Base-by-base conservation (phyloP, 768 basidiomycete species). In the Coprinellus micaceus region DNA sequence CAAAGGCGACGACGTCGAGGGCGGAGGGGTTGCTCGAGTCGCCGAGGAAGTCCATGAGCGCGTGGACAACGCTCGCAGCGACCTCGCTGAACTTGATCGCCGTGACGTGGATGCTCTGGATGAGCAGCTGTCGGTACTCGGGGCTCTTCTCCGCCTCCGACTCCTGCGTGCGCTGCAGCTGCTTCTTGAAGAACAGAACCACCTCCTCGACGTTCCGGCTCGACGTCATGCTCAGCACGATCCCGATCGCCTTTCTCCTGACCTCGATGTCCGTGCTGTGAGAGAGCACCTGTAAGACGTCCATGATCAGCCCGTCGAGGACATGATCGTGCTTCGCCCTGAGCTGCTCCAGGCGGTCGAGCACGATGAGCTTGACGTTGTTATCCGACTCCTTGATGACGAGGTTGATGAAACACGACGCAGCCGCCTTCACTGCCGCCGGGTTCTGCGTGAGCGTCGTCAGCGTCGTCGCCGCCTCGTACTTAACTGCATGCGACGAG, bases 41-140 rank as follows among this genome's bases (percentile, higher is more conserved):
- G 24, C 94, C 89, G 40, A 98, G 80, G 84, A 95, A 94, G 62
- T 94, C 90, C 89, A 94, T 90, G 46, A 94, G 76, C 0, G 90
- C 91, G 62, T 97, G 91, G 0, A 98, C 94, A 41, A 98, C 96
- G 59, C 86, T 94, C 1, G 92, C 91, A 4, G 97, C 96, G 15
- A 99, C 90, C 68, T 98, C 96, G 4, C 94, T 93, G 78, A 97
- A 98, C 64, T 89, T 91, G 77, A 98, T 88, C 2, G 97, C 95
- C 63, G 91, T 94, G 51, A 97, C 82, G 68, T 98, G 97, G 60
- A 98, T 99, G 26, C 91, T 94, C 69, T 98, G 95, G 62, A 99
- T 98, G 61, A 99, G 82, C 1, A 98, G 82, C 66, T 98, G 95
- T 24, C 96, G 83, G 73, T 97, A 98, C 69, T 99, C 97, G 0